Percentiles rank a stretch among this genome's conserved stretches.
phyloP scores from a whole-genome alignment of 163 green algal species.

The Coccomyxa subellipsoidea region DNA sequence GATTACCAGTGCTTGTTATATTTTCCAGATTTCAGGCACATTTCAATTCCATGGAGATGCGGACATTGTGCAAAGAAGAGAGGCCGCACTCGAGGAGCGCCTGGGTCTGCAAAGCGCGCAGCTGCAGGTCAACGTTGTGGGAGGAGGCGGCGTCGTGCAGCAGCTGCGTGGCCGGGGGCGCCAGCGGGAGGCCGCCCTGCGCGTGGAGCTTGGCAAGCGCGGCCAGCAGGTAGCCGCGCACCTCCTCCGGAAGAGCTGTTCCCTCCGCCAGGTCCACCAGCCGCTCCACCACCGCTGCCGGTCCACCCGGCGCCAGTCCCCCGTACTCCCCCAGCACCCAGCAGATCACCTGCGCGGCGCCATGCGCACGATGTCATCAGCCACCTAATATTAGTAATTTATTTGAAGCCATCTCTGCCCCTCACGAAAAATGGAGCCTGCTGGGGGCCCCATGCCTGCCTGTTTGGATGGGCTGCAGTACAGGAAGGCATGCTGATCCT shows the following conservation, averaged over 20 bases:
- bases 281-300: conserved; percentile 35
- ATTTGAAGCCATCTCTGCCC: too few relatives aligned
- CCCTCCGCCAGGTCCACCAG: conserved; percentile 36
- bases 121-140: conserved; percentile 73
- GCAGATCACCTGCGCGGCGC: conserved; percentile 65
- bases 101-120: conserved; percentile 75
- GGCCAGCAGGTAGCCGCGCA: conserved; percentile 44
- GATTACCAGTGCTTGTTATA: too few relatives aligned
- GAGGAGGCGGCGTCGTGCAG: conserved; percentile 43
- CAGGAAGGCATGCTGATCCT: too few relatives aligned
- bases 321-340: conserved; percentile 94
- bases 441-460: too few relatives aligned
- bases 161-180: conserved; percentile 44
- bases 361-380: conserved; percentile 69
- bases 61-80: background rate
- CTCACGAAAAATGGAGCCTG: too few relatives aligned
- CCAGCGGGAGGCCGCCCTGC: conserved; percentile 28
- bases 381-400: too few relatives aligned
- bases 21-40: too few relatives aligned
- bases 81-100: conserved; percentile 48
- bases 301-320: conserved; percentile 20
- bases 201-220: conserved; percentile 67
- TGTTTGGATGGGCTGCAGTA: too few relatives aligned
- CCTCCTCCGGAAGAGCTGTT: conserved; percentile 22
- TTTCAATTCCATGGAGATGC: too few relatives aligned